Evolutionary conservation across 169 alveolate species (phyloP), one percentile per base, ranked within the genome.

Genomic region (Cryptosporidium muris): DNA sequence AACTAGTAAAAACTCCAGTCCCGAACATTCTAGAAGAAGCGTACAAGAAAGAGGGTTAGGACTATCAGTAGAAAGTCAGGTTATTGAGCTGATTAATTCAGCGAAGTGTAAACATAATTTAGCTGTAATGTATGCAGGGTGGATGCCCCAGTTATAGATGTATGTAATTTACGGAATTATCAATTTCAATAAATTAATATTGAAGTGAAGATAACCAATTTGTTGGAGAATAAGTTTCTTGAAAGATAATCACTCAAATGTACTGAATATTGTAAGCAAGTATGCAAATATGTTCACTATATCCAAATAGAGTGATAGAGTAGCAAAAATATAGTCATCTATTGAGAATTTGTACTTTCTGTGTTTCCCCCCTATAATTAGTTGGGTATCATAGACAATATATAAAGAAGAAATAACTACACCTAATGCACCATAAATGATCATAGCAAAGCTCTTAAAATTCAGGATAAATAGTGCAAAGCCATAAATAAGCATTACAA

Each of bases 121-220:
- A 56, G 95, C 99, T 9, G 93, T 93, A 81, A 93, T 96, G 92
- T 97, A 96, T 92, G 95, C 95, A 51, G 99, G 99, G 2, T 97
- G 99, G 99, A 90, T 92, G 51, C 96, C 96, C 4, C 94, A 95
- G 95, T 40, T 91, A 48, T 93, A 48, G 51, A 63, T 25, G 25
- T 25, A 25, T 25, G 25, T 25, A 25, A 25, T 25, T 25, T 25
- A 25, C 25, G 25, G 25, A 25, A 25, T 25, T 25, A 25, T 0
- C 25, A 25, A 25, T 25, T 25, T 25, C 0, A 25, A 25, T 25
- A 25, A 25, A 25, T 25, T 25, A 25, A 25, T 25, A 25, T 25
- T 25, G 25, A 25, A 25, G 25, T 25, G 25, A 25, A 25, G 25
- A 25, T 25, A 25, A 25, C 0, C 25, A 25, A 25, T 25, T 25